Percentiles rank a stretch among this genome's conserved stretches.
phyloP scores from a whole-genome alignment of 2,329 filamentous ascomycete species.

The Fusarium metavorans region DNA sequence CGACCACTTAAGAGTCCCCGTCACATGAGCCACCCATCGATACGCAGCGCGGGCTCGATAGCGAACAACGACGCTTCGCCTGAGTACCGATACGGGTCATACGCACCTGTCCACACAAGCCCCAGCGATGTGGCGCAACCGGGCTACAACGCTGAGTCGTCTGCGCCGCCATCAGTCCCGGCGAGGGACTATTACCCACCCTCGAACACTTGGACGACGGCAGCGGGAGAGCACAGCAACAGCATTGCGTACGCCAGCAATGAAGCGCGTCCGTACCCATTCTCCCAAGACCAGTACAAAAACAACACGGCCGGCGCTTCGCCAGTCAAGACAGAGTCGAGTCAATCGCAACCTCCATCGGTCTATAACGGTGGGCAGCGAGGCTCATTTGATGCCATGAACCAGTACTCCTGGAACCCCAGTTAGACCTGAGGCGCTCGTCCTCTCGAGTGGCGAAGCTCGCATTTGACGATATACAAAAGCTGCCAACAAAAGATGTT shows the following conservation, averaged over 20 bases:
- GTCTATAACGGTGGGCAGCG: slow-evolving; percentile 55
- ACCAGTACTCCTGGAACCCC: slow-evolving; percentile 69
- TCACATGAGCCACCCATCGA: slow-evolving; percentile 65
- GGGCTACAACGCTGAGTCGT: slow-evolving; percentile 48
- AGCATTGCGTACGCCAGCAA: slow-evolving; percentile 59
- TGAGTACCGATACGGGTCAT: slow-evolving; percentile 69
- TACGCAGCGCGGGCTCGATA: slow-evolving; percentile 63
- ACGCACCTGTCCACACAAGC: slow-evolving; percentile 45
- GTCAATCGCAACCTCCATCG: slow-evolving; percentile 55
- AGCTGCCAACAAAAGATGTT: slow-evolving; percentile 31
- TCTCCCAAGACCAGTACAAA: slow-evolving; percentile 62
- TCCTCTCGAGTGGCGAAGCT: slow-evolving; percentile 24
- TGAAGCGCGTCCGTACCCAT: slow-evolving; percentile 62
- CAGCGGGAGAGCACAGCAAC: slow-evolving; percentile 60
- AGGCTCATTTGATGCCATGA: slow-evolving; percentile 62
- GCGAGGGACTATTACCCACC: slow-evolving; percentile 67
- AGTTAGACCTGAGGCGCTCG: slow-evolving; percentile 50
- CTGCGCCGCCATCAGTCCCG: slow-evolving; percentile 42
- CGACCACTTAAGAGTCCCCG: slow-evolving; percentile 69
- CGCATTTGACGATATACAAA: slow-evolving; percentile 38
- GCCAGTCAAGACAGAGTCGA: slow-evolving; percentile 51
- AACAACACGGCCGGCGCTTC: slow-evolving; percentile 40
- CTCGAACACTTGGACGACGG: slow-evolving; percentile 63
- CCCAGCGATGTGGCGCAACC: slow-evolving; percentile 50
- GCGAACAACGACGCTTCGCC: slow-evolving; percentile 61